Base-by-base conservation (phyloP, 2,329 filamentous ascomycete species). In the Kalmusia sp. region DNA sequence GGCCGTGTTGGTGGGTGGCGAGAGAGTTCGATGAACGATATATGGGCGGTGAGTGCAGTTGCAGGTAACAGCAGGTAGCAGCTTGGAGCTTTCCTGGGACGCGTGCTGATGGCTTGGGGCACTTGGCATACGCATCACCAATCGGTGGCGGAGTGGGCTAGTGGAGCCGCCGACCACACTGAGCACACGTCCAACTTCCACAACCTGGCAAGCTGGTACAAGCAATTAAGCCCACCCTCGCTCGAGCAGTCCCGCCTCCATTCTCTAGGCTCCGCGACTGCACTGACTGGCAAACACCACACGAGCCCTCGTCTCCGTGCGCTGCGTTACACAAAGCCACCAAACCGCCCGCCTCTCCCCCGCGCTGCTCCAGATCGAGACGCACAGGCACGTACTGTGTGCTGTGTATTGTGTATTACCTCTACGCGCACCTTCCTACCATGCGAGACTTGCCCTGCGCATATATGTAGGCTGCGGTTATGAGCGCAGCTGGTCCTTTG, bases 401-500 rank as follows among this genome's bases (percentile, higher is more conserved):
- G n/a, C n/a, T n/a, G n/a, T n/a, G n/a, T n/a, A n/a, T n/a, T n/a
- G n/a, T n/a, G n/a, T n/a, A 43, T 28, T 14, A 9, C 44, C 44
- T 27, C 15, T 21, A 24, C 7, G 17, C 24, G 33, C 44, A 22
- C 33, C 37, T 37, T 28, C 39, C 57, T 60, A 67, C 53, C 53
- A 72, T 73, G 68, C 62, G 52, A 61, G 50, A 37, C 55, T 58
- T 52, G 49, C 41, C 49, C 35, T 25, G 51, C 53, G 39, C 48
- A 48, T 67, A n/a, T n/a, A n/a, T n/a, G n/a, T n/a, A 69, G 57
- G 55, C 64, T 57, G 67, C 63, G 64, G 64, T 60, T 61, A 72
- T 73, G 74, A 77, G 74, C 68, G 70, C 72, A 62, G 72, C 73
- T 60, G 70, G 62, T 63, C 70, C 64, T 49, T 60, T 69, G 64